phyloP scores from a whole-genome alignment of 495 filamentous ascomycete genomes.

The Aspergillus incahuasiensis region DNA sequence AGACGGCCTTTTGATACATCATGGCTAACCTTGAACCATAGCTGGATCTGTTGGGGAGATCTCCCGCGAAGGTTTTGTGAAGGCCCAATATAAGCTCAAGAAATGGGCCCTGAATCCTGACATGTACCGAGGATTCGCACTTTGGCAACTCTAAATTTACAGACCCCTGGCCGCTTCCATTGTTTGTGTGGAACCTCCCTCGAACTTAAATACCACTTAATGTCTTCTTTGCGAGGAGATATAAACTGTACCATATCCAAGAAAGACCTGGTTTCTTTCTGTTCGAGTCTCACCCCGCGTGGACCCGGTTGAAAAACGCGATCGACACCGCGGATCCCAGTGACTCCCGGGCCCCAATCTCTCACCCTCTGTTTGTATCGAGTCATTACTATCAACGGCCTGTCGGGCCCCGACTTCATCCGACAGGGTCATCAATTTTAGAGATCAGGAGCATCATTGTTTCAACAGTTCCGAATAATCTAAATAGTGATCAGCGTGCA shows the following conservation, averaged over 20 bases:
- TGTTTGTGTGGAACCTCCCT: conserved; percentile 3
- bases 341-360: background rate
- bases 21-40: background rate
- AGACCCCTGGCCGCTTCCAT: conserved; percentile 7
- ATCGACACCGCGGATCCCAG: background rate
- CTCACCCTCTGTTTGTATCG: background rate
- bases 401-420: background rate
- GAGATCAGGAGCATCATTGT: background rate
- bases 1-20: background rate
- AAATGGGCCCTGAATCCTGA: conserved; percentile 19
- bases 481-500: background rate
- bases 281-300: background rate
- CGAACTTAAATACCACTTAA: background rate
- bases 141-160: conserved; percentile 16
- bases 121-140: conserved; percentile 24
- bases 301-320: background rate
- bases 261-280: background rate
- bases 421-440: background rate
- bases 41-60: conserved; percentile 41
- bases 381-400: too few species aligned
- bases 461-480: background rate
- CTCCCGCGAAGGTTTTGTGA: conserved; percentile 38
- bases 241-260: background rate
- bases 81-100: conserved; percentile 26
- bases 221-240: background rate